Base-by-base conservation (phyloP, 371 early-diverging fungal species). In the Homolaphlyctis polyrhiza region DNA sequence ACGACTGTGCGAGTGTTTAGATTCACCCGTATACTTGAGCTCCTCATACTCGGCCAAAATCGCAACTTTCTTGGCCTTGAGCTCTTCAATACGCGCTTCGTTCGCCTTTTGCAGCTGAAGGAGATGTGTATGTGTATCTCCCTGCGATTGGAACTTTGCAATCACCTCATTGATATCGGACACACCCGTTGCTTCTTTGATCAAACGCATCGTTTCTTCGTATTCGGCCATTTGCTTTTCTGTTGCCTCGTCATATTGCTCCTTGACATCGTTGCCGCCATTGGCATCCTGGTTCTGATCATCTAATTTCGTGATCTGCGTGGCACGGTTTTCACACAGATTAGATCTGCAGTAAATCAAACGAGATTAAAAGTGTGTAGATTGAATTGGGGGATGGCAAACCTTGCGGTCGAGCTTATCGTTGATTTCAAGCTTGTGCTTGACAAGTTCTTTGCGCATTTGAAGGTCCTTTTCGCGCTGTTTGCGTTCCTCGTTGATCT, bases 101-200 rank as follows among this genome's bases (percentile, higher is more conserved):
- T 77, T 78, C 8, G 48, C 58, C 47, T 61, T 48, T 49, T 77
- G 71, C 11, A 82, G 71, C 51, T 69, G 67, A 23, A 68, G 48
- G 21, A 84, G 66, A 35, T 79, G 82, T 18, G 62, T 62, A 66
- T 76, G 74, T 3, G 84, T 84, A 29, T 78, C 81, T 28, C 77
- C 74, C 65, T 84, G 84, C 6, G 76, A 71, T 47, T 78, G 78
- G 68, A 80, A 82, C 62, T 80, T 80, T 39, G 77, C 72, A 47
- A 79, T 76, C 28, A 84, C 81, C 57, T 82, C 81, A 64, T 73
- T 66, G 54, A 82, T 75, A 68, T 75, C 75, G 25, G 71, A 71
- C 28, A 79, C 81, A 6, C 82, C 84, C 0, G 80, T 81, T 2
- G 81, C 83, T 54, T 84, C 84, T 52, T 81, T 80, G 61, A 84